A percentile compares a stretch with the other conserved stretches of the same genome.
These are phyloP conservation scores for Colletotrichum sansevieriae DNA, from an alignment of 2,329 filamentous ascomycete species.

Conservation along the genomic window DNA sequence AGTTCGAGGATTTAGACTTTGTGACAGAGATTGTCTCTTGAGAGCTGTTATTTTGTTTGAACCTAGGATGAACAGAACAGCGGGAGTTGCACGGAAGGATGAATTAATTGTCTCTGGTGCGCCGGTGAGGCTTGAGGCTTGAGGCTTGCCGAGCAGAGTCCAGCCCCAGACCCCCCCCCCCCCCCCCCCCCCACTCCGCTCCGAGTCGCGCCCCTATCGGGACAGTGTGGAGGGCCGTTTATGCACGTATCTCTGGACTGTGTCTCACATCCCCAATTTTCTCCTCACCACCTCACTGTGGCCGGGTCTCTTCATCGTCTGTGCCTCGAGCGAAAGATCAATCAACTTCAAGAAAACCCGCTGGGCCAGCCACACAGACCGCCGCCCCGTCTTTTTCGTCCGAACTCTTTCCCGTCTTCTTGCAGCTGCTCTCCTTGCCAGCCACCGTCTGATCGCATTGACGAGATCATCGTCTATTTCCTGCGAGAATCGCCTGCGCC, in stretches of 20 bases:
- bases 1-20: not conserved
- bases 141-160: not conserved
- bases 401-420: not conserved
- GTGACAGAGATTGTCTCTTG: slow-evolving; percentile 11
- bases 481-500: not conserved
- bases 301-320: too few species aligned
- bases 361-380: slow-evolving; percentile 13
- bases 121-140: slow-evolving; percentile 16
- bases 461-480: not conserved
- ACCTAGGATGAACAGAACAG: too few species aligned
- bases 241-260: not conserved
- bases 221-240: not conserved
- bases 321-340: not conserved
- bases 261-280: slow-evolving; percentile 1
- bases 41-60: not conserved
- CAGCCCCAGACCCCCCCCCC: too few species aligned
- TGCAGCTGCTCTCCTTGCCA: slow-evolving; percentile 20
- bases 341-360: not conserved
- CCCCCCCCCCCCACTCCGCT: too few species aligned
- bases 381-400: slow-evolving; percentile 14
- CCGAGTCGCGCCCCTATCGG: not conserved
- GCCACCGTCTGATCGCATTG: slow-evolving; percentile 20
- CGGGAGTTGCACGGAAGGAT: not conserved
- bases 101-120: not conserved
- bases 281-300: not conserved